phyloP scores from a whole-genome alignment of 1,284 basidiomycete genomes.

The Taiwanofungus camphoratus region DNA sequence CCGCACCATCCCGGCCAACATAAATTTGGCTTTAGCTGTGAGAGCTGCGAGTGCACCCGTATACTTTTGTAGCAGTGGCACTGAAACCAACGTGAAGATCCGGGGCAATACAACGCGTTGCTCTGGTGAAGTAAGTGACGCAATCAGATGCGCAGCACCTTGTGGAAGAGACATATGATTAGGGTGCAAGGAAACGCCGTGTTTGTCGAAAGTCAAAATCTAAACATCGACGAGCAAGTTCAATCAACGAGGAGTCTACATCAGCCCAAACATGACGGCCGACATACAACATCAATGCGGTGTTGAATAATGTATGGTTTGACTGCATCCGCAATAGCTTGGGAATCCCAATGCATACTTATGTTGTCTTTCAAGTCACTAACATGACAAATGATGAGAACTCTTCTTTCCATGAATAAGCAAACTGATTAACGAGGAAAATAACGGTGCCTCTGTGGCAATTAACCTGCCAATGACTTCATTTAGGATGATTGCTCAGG shows the following conservation, averaged over 20 bases:
- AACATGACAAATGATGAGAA: neutral
- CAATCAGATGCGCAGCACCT: conserved; percentile 44
- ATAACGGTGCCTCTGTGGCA: neutral
- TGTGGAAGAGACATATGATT: conserved; percentile 81
- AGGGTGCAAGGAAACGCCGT: conserved; percentile 82
- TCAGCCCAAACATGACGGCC: neutral
- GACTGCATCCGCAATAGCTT: conserved; percentile 56
- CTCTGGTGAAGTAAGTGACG: conserved; percentile 21
- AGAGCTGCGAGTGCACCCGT: conserved; percentile 43
- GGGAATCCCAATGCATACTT: conserved; percentile 58
- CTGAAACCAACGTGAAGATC: conserved; percentile 58
- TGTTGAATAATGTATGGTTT: conserved; percentile 52
- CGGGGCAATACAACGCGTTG: conserved; percentile 26
- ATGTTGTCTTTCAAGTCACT: conserved; percentile 82
- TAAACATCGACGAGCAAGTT: conserved; percentile 26
- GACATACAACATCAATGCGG: conserved; percentile 59
- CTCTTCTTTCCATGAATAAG: too few relatives aligned
- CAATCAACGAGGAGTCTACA: conserved; percentile 1
- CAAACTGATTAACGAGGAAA: neutral
- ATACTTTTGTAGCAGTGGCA: conserved; percentile 58
- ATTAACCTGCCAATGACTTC: neutral
- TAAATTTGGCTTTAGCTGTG: conserved; percentile 40
- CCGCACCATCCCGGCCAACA: conserved; percentile 15
- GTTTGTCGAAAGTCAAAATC: conserved; percentile 88
- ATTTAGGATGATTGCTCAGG: too few relatives aligned